Percentiles rank a stretch among this genome's conserved stretches.
These are phyloP conservation scores for Balansia obtecta DNA, from an alignment of 2,329 filamentous ascomycete genomes.

Conservation along the genomic window DNA sequence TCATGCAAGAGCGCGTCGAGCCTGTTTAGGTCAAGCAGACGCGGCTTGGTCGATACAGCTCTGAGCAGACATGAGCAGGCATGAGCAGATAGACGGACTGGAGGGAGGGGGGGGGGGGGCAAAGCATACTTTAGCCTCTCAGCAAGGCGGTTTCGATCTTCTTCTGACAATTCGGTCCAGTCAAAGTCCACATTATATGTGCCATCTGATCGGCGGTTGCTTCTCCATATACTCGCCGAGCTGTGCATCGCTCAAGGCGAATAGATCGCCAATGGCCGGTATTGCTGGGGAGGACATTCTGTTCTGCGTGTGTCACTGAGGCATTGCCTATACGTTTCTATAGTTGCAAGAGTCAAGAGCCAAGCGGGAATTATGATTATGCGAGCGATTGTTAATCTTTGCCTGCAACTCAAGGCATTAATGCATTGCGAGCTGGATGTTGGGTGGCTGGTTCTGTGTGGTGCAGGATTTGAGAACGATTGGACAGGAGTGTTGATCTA, in stretches of 20 bases:
- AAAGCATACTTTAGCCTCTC: slow-evolving; percentile 9
- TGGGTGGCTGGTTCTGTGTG: not conserved
- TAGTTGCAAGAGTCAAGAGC: not conserved
- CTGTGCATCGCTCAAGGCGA: slow-evolving; percentile 9
- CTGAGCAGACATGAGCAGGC: not conserved
- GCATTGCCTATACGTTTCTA: not conserved
- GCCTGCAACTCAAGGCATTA: too few species aligned
- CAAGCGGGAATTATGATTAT: too few species aligned
- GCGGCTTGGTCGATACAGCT: not conserved
- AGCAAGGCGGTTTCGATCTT: slow-evolving; percentile 8
- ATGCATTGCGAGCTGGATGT: too few species aligned
- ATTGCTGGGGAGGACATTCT: not conserved
- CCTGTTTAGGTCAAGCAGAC: slow-evolving; percentile 11
- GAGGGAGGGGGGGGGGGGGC: not conserved
- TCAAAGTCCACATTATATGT: slow-evolving; percentile 6
- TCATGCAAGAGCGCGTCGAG: slow-evolving; percentile 10
- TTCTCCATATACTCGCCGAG: slow-evolving; percentile 10
- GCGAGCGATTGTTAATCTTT: too few species aligned
- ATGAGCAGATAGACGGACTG: not conserved
- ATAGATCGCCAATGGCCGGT: slow-evolving; percentile 5
- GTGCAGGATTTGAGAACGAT: not conserved
- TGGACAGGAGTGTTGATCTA: not conserved
- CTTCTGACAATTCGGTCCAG: slow-evolving; percentile 8
- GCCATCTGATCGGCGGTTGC: slow-evolving; percentile 9
- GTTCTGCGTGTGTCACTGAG: not conserved